Conservation (phyloP, 169 alveolate genomes). For the Plasmodium gonderi region DNA sequence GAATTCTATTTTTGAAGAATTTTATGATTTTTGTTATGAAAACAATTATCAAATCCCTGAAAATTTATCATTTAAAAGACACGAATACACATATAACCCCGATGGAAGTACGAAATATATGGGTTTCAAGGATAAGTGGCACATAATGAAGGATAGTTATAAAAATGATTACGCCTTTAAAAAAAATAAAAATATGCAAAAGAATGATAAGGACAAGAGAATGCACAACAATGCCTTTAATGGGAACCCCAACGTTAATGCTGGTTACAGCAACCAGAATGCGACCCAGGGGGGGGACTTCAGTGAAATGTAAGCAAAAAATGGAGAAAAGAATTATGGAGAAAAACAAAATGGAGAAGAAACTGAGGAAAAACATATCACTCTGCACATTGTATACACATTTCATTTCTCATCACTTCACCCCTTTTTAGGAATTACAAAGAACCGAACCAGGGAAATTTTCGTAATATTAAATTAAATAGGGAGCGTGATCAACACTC, state of each 20-base stretch:
- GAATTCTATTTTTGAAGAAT: slow-evolving; percentile 84
- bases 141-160: slow-evolving; percentile 11
- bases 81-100: slow-evolving; percentile 80
- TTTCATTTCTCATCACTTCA: not conserved
- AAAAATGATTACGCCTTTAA: slow-evolving; percentile 44
- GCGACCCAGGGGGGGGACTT: slow-evolving; percentile 11
- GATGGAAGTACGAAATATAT: slow-evolving; percentile 80
- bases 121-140: slow-evolving; percentile 78
- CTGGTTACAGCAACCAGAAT: slow-evolving; percentile 11
- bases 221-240: not conserved
- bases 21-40: slow-evolving; percentile 76
- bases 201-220: slow-evolving; percentile 48
- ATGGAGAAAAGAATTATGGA: not conserved
- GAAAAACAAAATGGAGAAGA: not conserved
- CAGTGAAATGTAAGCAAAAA: not conserved
- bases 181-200: slow-evolving; percentile 19
- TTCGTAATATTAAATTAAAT: slow-evolving; percentile 15
- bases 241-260: slow-evolving; percentile 1
- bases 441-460: slow-evolving; percentile 22
- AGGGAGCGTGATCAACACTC: slow-evolving; percentile 3
- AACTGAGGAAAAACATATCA: not conserved
- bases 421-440: slow-evolving; percentile 21
- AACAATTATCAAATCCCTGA: slow-evolving; percentile 76
- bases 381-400: not conserved
- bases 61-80: slow-evolving; percentile 82